A percentile compares a stretch with the other conserved stretches of the same genome.
Evolutionary conservation across 495 filamentous ascomycete genomes (phyloP).

Genomic region (Penicillium malachiteum): DNA sequence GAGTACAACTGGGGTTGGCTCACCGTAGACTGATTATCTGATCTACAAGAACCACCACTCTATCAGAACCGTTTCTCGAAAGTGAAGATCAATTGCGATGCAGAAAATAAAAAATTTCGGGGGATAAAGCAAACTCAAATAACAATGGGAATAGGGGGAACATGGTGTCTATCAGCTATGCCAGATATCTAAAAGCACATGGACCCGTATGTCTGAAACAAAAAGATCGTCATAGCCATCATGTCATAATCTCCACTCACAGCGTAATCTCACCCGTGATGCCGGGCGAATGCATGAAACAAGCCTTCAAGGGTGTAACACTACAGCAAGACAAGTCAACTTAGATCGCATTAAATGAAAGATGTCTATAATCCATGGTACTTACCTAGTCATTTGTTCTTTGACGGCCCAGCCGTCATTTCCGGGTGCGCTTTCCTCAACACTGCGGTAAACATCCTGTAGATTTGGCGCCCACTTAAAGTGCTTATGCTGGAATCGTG

Average conservation of each 20-base stretch:
- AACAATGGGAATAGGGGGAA: slow-evolving; percentile 14
- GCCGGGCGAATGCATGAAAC: slow-evolving; percentile 79
- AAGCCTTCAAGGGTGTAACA: slow-evolving; percentile 86
- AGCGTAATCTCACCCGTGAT: slow-evolving; percentile 78
- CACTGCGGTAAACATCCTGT: slow-evolving; percentile 77
- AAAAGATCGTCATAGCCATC: slow-evolving; percentile 15
- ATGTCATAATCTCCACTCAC: slow-evolving; percentile 64
- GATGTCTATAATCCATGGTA: slow-evolving; percentile 3
- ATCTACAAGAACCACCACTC: slow-evolving; percentile 35
- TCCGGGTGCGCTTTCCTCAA: slow-evolving; percentile 74
- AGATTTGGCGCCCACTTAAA: slow-evolving; percentile 94
- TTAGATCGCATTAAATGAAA: not conserved
- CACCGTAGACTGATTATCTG: slow-evolving; percentile 43
- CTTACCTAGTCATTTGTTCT: slow-evolving; percentile 83
- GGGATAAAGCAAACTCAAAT: slow-evolving; percentile 7
- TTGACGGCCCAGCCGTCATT: slow-evolving; percentile 95
- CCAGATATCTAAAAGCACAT: slow-evolving; percentile 28
- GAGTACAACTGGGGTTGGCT: slow-evolving; percentile 58
- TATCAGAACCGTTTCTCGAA: slow-evolving; percentile 40
- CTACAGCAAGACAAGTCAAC: slow-evolving; percentile 38
- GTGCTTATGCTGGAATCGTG: slow-evolving; percentile 68
- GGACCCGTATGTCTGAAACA: slow-evolving; percentile 29
- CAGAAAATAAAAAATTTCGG: slow-evolving; percentile 6
- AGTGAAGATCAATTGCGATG: not conserved
- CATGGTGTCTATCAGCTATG: slow-evolving; percentile 31